A percentile compares a stretch with the other conserved stretches of the same genome.
phyloP scores from a whole-genome alignment of 2,329 filamentous ascomycete genomes.

The Zopfia rhizophila region DNA sequence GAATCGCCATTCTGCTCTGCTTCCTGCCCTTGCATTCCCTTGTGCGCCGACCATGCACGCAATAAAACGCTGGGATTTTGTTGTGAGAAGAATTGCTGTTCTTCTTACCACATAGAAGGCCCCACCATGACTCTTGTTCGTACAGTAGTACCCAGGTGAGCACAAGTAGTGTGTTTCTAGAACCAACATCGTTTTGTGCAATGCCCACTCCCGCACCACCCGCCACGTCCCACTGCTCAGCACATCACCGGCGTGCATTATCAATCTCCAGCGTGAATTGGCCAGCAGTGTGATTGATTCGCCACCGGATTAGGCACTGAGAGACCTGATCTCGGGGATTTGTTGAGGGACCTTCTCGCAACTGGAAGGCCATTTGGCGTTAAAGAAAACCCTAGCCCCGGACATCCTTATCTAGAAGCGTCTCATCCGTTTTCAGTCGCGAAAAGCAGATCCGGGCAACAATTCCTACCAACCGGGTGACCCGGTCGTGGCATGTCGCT shows the following conservation, averaged over 20 bases:
- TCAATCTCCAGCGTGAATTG: background rate
- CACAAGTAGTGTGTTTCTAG: slow-evolving; percentile 1
- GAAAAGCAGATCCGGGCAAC: too few species aligned
- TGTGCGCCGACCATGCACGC: background rate
- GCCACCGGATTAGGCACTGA: too few species aligned
- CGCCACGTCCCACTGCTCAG: slow-evolving; percentile 9
- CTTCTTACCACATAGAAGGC: slow-evolving; percentile 1
- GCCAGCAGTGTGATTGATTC: background rate
- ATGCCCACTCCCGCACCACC: slow-evolving; percentile 8
- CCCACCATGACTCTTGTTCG: slow-evolving; percentile 14
- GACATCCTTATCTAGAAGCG: too few species aligned
- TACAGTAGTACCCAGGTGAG: slow-evolving; percentile 15
- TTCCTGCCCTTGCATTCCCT: slow-evolving; percentile 1
- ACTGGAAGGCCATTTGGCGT: too few species aligned
- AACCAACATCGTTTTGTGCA: slow-evolving; percentile 5
- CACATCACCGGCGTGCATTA: too few species aligned
- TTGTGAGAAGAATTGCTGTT: background rate
- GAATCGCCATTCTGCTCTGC: slow-evolving; percentile 6
- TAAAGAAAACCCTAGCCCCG: too few species aligned
- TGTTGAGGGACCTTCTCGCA: too few species aligned
- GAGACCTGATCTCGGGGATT: too few species aligned
- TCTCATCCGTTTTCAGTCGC: too few species aligned
- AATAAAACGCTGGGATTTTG: slow-evolving; percentile 5
- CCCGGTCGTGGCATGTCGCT: too few species aligned
- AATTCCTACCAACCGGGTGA: too few species aligned